A percentile compares a stretch with the other conserved stretches of the same genome.
Evolutionary conservation across 805 yeast species (phyloP).

Genomic region (Torulaspora microellipsoides): DNA sequence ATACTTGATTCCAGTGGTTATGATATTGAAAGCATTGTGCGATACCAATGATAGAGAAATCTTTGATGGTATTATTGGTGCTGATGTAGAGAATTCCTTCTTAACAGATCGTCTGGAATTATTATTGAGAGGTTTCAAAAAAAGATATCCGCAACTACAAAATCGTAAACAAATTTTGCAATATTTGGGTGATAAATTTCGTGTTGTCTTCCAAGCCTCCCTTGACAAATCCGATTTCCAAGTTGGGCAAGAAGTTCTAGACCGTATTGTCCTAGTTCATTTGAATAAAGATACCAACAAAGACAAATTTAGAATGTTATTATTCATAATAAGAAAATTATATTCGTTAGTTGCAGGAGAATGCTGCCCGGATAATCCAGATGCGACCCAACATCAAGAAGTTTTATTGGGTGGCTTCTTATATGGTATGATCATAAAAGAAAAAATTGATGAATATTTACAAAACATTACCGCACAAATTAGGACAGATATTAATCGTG

Average conservation of each 20-base stretch:
- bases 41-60: constrained; percentile 94
- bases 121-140: constrained; percentile 81
- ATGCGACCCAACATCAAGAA: constrained; percentile 98
- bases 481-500: constrained; percentile 74
- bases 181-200: constrained; percentile 90
- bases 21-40: constrained; percentile 84
- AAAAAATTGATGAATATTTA: constrained; percentile 90
- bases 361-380: constrained; percentile 96
- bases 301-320: constrained; percentile 81
- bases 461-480: constrained; percentile 68
- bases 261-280: constrained; percentile 86
- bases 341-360: constrained; percentile 95
- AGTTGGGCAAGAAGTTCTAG: constrained; percentile 80
- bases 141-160: constrained; percentile 57
- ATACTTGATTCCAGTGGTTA: constrained; percentile 85
- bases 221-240: constrained; percentile 85
- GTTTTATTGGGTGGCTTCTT: constrained; percentile 91
- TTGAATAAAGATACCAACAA: constrained; percentile 49
- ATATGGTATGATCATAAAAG: constrained; percentile 94
- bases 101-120: constrained; percentile 97
- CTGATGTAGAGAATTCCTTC: constrained; percentile 82
- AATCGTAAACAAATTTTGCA: constrained; percentile 88
- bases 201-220: constrained; percentile 86
- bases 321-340: constrained; percentile 93
- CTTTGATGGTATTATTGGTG: constrained; percentile 92